A percentile compares a stretch with the other conserved stretches of the same genome.
Evolutionary conservation across 78 protist genomes (phyloP).

Genomic region (Chrysochromulina parva): DNA sequence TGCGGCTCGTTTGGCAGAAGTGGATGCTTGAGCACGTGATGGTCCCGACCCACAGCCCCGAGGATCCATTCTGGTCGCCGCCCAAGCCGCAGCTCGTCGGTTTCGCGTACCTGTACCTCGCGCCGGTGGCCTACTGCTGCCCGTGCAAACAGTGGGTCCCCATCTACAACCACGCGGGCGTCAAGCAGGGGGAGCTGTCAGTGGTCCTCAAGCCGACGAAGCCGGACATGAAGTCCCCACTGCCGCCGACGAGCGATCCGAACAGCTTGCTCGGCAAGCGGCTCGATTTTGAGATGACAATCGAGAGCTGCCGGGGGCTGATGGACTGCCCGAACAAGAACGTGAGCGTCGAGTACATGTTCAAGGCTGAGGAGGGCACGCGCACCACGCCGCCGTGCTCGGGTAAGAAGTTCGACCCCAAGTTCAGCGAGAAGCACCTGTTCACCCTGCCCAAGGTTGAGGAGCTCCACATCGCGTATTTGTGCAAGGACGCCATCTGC

Average conservation of each 20-base stretch:
- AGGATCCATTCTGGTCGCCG: slow-evolving; percentile 42
- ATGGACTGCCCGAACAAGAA: no score
- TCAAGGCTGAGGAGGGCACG: background rate
- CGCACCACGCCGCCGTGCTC: background rate
- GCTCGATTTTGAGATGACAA: background rate
- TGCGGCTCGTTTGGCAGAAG: background rate
- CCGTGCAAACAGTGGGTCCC: background rate
- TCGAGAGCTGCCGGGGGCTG: background rate
- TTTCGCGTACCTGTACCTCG: slow-evolving; percentile 2
- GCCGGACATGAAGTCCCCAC: background rate
- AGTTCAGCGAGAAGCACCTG: background rate
- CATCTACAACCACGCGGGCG: background rate
- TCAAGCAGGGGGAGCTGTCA: background rate
- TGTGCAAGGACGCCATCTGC: background rate
- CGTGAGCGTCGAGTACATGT: background rate
- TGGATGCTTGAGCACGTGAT: background rate
- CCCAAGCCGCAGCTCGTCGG: slow-evolving; percentile 17
- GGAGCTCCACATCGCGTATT: background rate
- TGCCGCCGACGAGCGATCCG: background rate
- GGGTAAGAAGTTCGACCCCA: background rate
- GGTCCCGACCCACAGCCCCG: background rate
- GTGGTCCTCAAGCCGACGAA: background rate
- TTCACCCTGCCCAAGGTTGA: background rate
- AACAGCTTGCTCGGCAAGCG: background rate
- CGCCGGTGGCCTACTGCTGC: slow-evolving; percentile 11